phyloP scores from a whole-genome alignment of 176 grass and related monocot genomes.

The Carex kokanica region DNA sequence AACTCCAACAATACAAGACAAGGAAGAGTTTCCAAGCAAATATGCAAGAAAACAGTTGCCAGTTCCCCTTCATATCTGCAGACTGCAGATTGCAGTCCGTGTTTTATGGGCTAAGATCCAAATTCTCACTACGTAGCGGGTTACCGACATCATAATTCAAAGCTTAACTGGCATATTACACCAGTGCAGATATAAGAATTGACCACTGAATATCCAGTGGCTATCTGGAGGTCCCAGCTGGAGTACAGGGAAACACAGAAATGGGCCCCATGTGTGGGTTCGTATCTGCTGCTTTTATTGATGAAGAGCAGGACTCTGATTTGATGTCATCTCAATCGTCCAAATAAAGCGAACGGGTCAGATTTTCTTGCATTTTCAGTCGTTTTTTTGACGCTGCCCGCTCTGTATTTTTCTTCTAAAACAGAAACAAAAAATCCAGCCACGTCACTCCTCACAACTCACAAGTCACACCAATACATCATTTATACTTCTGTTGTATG shows the following conservation, averaged over 20 bases:
- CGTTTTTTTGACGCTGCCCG: too few species aligned
- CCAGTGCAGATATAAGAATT: too few species aligned
- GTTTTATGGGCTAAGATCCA: not conserved
- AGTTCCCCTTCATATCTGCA: not conserved
- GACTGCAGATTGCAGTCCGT: not conserved
- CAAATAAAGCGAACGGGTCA: too few species aligned
- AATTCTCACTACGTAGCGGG: not conserved
- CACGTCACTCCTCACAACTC: too few species aligned
- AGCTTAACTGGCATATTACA: not conserved
- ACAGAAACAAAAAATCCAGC: too few species aligned
- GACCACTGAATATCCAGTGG: not conserved
- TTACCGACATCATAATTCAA: not conserved
- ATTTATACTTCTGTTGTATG: too few species aligned
- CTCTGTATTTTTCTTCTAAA: too few species aligned
- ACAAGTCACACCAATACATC: too few species aligned
- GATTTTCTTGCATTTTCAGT: too few species aligned
- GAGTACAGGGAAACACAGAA: not conserved
- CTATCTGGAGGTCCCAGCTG: not conserved
- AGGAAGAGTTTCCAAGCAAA: constrained; percentile 10
- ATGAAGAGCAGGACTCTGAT: too few species aligned
- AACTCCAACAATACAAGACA: constrained; percentile 6
- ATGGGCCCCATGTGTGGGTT: not conserved
- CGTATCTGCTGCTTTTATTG: too few species aligned
- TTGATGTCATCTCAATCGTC: too few species aligned
- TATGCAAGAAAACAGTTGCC: not conserved